phyloP scores from a whole-genome alignment of 495 filamentous ascomycete genomes.

The Neurospora intermedia region DNA sequence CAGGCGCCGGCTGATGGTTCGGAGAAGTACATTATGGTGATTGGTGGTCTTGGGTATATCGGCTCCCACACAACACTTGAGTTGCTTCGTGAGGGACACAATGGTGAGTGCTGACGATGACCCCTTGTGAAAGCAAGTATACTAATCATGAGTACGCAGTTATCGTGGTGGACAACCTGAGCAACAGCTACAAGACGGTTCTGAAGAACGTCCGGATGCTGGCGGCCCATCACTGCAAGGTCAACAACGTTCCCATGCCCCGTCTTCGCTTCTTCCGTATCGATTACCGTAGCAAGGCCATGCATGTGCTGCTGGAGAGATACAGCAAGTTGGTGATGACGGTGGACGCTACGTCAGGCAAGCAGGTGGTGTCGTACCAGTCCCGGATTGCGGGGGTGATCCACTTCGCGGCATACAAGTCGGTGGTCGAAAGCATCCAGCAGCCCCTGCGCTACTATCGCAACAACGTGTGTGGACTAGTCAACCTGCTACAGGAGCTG shows the following conservation, averaged over 20 bases:
- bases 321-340: conserved; percentile 23
- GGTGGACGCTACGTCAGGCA: conserved; percentile 27
- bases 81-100: conserved; percentile 49
- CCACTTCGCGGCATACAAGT: conserved; percentile 53
- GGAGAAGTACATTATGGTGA: conserved; percentile 43
- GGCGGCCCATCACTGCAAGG: conserved; percentile 37
- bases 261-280: conserved; percentile 43
- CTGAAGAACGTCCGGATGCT: conserved; percentile 42
- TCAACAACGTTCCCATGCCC: conserved; percentile 27
- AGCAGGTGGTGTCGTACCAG: conserved; percentile 29
- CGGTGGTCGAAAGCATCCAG: conserved; percentile 39
- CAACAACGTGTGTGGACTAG: conserved; percentile 56
- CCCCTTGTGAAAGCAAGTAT: not conserved
- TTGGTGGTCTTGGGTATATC: conserved; percentile 58
- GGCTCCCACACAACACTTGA: conserved; percentile 55
- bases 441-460: conserved; percentile 51
- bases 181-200: conserved; percentile 47
- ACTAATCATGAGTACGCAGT: conserved; percentile 15
- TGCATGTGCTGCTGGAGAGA: conserved; percentile 16
- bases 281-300: conserved; percentile 42
- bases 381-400: conserved; percentile 51
- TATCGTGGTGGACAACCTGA: conserved; percentile 53
- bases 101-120: conserved; percentile 20
- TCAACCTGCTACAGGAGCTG: conserved; percentile 45
- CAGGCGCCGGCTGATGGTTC: not conserved